A percentile compares a stretch with the other conserved stretches of the same genome.
Evolutionary conservation across 768 basidiomycete species (phyloP).

Genomic region (Clavulina sp.): DNA sequence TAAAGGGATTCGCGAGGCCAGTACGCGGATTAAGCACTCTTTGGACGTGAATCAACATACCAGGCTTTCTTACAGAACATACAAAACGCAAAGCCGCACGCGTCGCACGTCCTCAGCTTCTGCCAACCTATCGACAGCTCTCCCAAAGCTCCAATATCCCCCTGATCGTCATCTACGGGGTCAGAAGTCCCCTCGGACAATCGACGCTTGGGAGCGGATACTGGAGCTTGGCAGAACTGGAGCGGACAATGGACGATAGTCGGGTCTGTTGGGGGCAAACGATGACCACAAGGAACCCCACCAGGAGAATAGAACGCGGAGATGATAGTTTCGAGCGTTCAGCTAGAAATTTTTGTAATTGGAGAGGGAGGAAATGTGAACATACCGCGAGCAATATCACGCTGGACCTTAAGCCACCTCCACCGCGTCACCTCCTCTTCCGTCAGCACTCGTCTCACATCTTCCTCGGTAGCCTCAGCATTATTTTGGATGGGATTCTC

Average conservation of each 20-base stretch:
- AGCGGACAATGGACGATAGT: slow-evolving; percentile 68
- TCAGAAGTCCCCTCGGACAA: too few relatives aligned
- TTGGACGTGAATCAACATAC: slow-evolving; percentile 22
- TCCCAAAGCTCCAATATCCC: slow-evolving; percentile 28
- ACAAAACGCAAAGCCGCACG: slow-evolving; percentile 68
- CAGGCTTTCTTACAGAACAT: slow-evolving; percentile 67
- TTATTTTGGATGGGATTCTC: neutral
- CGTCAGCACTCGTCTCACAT: slow-evolving; percentile 53
- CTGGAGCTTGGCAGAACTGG: slow-evolving; percentile 62
- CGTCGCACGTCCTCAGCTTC: slow-evolving; percentile 48
- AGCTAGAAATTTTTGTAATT: neutral
- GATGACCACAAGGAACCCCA: too few relatives aligned
- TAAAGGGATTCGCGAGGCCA: neutral
- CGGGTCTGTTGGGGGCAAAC: slow-evolving; percentile 34
- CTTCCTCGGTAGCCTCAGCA: slow-evolving; percentile 42
- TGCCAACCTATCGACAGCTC: slow-evolving; percentile 36
- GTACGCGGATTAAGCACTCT: neutral
- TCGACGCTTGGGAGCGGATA: slow-evolving; percentile 32
- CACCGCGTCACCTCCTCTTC: slow-evolving; percentile 51
- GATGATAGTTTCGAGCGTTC: neutral
- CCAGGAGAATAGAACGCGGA: too few relatives aligned
- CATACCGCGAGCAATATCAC: slow-evolving; percentile 51
- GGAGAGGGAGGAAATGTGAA: slow-evolving; percentile 3
- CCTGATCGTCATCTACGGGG: slow-evolving; percentile 14
- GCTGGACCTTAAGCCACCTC: slow-evolving; percentile 61